Percentiles rank a stretch among this genome's conserved stretches.
Conservation (phyloP, 2,329 filamentous ascomycete genomes). For the Xenoacremonium recifei region DNA sequence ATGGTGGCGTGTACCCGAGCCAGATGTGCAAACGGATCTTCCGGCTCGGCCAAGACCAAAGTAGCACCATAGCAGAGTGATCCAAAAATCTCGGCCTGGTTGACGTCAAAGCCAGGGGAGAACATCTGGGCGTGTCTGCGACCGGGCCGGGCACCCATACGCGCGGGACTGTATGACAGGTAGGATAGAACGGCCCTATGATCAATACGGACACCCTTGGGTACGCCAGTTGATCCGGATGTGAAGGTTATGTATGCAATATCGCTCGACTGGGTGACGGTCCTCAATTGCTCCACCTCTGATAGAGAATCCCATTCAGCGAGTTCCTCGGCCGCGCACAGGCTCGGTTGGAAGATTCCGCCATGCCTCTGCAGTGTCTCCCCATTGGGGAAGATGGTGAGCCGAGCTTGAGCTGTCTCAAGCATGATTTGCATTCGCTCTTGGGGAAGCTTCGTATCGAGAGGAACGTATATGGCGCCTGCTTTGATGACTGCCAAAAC, state of each 20-base stretch:
- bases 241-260: neutral
- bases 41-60: neutral
- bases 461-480: neutral
- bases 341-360: neutral
- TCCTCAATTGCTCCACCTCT: neutral
- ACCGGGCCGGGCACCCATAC: neutral
- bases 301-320: neutral
- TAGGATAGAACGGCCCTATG: neutral
- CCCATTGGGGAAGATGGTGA: neutral
- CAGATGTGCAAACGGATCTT: constrained; percentile 1
- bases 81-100: constrained; percentile 1
- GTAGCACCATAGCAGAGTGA: neutral
- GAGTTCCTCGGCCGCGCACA: neutral
- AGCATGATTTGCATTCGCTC: neutral
- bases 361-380: neutral
- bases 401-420: neutral
- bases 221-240: neutral
- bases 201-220: neutral
- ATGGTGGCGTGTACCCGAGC: neutral
- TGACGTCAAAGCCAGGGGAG: constrained; percentile 1
- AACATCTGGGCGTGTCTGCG: constrained; percentile 1
- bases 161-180: neutral
- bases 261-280: neutral
- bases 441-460: neutral
- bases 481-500: neutral